phyloP scores from a whole-genome alignment of 345 rosid genomes.

The Cochlearia excelsa region DNA sequence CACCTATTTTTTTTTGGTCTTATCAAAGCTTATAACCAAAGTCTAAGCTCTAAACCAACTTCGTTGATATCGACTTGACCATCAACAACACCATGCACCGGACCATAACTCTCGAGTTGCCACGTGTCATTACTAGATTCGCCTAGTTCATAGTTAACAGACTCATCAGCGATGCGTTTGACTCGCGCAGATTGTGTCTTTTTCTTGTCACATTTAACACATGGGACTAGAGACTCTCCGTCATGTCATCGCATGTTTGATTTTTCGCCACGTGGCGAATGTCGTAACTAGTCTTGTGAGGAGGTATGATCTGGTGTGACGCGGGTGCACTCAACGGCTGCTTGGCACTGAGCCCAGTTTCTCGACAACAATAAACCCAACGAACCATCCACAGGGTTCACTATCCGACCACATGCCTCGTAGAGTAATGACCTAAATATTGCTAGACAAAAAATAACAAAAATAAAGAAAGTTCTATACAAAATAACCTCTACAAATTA shows the following conservation, averaged over 20 bases:
- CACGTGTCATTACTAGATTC: constrained; percentile 35
- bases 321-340: constrained; percentile 49
- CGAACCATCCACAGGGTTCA: constrained; percentile 44
- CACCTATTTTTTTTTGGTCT: neutral
- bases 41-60: constrained; percentile 39
- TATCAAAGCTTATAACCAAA: constrained; percentile 28
- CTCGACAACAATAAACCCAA: constrained; percentile 40
- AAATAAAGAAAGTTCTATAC: no score
- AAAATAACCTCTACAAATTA: constrained; percentile 24
- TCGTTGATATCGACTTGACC: constrained; percentile 34
- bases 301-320: constrained; percentile 38
- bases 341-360: constrained; percentile 54
- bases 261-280: constrained; percentile 62
- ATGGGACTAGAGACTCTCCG: constrained; percentile 11
- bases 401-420: constrained; percentile 41
- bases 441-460: constrained; percentile 8
- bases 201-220: constrained; percentile 28
- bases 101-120: constrained; percentile 5
- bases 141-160: constrained; percentile 22
- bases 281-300: constrained; percentile 45
- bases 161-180: constrained; percentile 27
- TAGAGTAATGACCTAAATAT: constrained; percentile 49
- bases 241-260: constrained; percentile 1
- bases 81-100: neutral
- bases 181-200: constrained; percentile 35